Evolutionary conservation across 495 filamentous ascomycete species (phyloP).

Genomic region (Daldinia caldariorum): DNA sequence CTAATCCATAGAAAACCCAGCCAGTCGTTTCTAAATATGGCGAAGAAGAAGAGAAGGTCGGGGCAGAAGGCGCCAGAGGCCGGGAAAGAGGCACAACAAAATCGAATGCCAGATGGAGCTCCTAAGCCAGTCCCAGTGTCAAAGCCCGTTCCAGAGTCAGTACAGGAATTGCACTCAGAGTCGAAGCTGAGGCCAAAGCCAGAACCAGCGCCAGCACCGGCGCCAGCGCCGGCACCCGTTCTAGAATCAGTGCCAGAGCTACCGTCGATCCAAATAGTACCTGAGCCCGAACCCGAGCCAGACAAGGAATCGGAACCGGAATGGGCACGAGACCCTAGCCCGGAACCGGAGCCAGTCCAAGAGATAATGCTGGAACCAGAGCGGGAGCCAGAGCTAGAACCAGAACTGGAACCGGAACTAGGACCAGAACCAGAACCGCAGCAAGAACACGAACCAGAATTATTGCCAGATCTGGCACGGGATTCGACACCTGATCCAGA

Average conservation of each 20-base stretch:
- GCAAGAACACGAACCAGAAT: not conserved
- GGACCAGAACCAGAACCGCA: not conserved
- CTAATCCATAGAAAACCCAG: conserved; percentile 11
- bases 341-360: not conserved
- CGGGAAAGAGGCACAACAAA: not conserved
- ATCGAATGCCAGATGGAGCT: conserved; percentile 1
- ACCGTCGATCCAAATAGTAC: not conserved
- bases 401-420: not conserved
- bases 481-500: not conserved
- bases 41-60: conserved; percentile 31
- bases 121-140: not conserved
- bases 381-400: not conserved
- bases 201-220: not conserved
- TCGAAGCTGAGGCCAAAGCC: not conserved
- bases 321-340: not conserved
- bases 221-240: not conserved
- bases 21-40: conserved; percentile 22
- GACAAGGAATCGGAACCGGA: not conserved
- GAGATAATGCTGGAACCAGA: not conserved
- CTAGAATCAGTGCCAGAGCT: not conserved
- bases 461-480: not conserved
- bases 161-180: conserved; percentile 3
- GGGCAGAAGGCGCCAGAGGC: not conserved
- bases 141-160: conserved; percentile 4
- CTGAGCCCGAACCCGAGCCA: conserved; percentile 5